Conservation (phyloP, 306 rosid species). For the Citrullus mucosospermus region DNA sequence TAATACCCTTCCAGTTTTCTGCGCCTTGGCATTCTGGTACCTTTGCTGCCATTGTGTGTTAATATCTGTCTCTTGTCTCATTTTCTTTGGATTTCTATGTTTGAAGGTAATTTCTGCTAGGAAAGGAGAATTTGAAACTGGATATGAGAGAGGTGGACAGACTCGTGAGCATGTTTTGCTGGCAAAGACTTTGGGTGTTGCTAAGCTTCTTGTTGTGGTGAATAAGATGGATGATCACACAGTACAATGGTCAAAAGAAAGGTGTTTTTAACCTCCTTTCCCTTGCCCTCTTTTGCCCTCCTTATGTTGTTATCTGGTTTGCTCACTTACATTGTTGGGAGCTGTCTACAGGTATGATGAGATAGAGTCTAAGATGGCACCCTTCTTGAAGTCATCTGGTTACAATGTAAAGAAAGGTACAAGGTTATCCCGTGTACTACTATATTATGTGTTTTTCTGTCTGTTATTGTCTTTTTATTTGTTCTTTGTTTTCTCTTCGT, state of each 20-base stretch:
- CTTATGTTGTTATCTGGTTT: slow-evolving; percentile 3
- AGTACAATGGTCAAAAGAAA: slow-evolving; percentile 89
- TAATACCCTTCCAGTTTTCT: background rate
- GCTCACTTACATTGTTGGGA: background rate
- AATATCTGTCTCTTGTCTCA: slow-evolving; percentile 1
- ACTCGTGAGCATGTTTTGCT: slow-evolving; percentile 98
- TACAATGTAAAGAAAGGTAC: slow-evolving; percentile 95
- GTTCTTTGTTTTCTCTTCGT: background rate
- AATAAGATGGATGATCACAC: slow-evolving; percentile 98
- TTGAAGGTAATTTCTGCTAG: slow-evolving; percentile 94
- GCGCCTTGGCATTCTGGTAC: background rate
- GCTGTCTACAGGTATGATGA: slow-evolving; percentile 66
- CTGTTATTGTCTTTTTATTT: background rate
- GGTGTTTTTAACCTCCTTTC: slow-evolving; percentile 29
- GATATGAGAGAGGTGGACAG: slow-evolving; percentile 98
- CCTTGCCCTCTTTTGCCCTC: background rate
- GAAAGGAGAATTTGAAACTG: slow-evolving; percentile 98
- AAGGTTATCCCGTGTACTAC: background rate
- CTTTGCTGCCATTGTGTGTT: background rate
- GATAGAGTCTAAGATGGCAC: slow-evolving; percentile 80
- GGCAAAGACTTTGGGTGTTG: slow-evolving; percentile 90
- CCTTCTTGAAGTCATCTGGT: slow-evolving; percentile 75
- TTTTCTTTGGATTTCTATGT: slow-evolving; percentile 1
- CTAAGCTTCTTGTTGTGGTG: slow-evolving; percentile 80
- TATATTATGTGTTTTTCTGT: background rate